Conservation (phyloP, 306 rosid species). For the Trifolium repens region DNA sequence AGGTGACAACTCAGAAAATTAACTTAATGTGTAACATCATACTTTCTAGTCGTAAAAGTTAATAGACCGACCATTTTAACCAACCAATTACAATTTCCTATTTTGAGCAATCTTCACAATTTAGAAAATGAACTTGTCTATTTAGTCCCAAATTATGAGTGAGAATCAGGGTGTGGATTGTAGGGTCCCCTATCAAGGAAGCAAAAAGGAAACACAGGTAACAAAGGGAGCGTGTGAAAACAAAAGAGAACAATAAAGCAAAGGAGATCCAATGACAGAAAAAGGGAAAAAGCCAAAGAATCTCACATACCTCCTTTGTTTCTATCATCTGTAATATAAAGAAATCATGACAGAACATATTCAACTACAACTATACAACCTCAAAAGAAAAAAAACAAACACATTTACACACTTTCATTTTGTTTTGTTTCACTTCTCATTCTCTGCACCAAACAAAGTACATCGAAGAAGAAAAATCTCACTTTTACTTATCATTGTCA, state of each 20-base stretch:
- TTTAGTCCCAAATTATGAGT: not conserved
- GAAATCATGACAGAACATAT: conserved; percentile 46
- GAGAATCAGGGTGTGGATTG: conserved; percentile 10
- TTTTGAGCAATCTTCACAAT: not conserved
- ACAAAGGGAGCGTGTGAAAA: conserved; percentile 64
- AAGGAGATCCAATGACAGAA: conserved; percentile 14
- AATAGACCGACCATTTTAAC: not conserved
- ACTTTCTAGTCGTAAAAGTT: no score
- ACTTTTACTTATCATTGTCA: conserved; percentile 14
- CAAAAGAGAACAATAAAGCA: conserved; percentile 43
- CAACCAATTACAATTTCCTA: not conserved
- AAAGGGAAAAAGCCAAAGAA: conserved; percentile 44
- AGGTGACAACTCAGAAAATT: not conserved
- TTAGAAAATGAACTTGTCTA: not conserved
- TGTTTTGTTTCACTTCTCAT: conserved; percentile 5
- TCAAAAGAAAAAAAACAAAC: conserved; percentile 28
- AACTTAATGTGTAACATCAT: no score
- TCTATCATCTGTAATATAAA: conserved; percentile 50
- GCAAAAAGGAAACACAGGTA: conserved; percentile 35
- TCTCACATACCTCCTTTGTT: conserved; percentile 60
- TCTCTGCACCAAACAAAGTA: conserved; percentile 37
- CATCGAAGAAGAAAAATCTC: conserved; percentile 25
- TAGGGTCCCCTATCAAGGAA: conserved; percentile 44
- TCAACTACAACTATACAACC: conserved; percentile 12
- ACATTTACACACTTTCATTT: conserved; percentile 2